These are phyloP conservation scores for Notholithocarpus densiflorus DNA, from an alignment of 306 rosid species.

Conservation along the genomic window DNA sequence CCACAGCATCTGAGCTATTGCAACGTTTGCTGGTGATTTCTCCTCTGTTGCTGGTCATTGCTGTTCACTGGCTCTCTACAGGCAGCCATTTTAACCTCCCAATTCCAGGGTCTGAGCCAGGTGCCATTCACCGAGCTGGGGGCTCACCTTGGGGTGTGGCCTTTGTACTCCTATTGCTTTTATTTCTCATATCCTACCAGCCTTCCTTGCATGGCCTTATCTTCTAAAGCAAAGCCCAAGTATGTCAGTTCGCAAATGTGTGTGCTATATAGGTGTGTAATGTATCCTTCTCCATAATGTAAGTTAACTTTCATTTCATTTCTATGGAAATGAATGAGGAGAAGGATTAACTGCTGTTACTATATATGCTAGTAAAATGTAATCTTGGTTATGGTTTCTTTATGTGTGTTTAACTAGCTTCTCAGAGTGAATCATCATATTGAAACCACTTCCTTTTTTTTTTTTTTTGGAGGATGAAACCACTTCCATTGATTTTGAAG, in stretches of 20 bases:
- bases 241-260: neutral
- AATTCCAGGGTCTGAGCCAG: constrained; percentile 72
- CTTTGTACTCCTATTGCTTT: constrained; percentile 42
- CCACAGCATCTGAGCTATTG: constrained; percentile 61
- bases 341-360: neutral
- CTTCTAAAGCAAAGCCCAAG: constrained; percentile 20
- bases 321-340: neutral
- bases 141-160: constrained; percentile 86
- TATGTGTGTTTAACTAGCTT: neutral
- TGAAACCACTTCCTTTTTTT: too few relatives aligned
- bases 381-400: neutral
- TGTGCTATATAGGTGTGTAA: neutral
- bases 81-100: constrained; percentile 52
- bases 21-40: constrained; percentile 65
- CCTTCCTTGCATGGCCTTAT: constrained; percentile 53
- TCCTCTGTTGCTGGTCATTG: constrained; percentile 56
- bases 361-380: neutral
- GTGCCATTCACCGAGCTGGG: constrained; percentile 64
- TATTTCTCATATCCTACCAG: constrained; percentile 63
- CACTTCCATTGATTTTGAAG: too few relatives aligned
- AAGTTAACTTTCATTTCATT: neutral
- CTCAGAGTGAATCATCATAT: neutral
- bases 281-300: neutral
- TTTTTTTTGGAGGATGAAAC: too few relatives aligned
- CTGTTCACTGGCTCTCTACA: constrained; percentile 71